A percentile compares a stretch with the other conserved stretches of the same genome.
Conservation (phyloP, 1,284 basidiomycete genomes). For the Sphagnurus paluster region DNA sequence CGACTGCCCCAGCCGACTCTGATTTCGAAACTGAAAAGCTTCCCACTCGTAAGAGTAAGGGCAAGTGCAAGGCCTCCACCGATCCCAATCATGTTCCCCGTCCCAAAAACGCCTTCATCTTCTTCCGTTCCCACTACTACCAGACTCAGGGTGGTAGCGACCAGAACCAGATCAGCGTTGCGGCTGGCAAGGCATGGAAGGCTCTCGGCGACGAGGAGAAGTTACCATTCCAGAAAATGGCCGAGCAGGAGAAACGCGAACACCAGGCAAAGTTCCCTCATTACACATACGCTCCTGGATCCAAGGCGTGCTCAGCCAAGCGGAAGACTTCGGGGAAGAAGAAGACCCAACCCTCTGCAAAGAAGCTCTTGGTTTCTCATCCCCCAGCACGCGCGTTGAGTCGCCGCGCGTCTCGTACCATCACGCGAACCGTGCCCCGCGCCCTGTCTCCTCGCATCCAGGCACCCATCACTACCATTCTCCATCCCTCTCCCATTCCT, state of each 20-base stretch:
- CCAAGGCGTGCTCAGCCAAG: slow-evolving; percentile 1
- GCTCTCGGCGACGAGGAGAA: slow-evolving; percentile 20
- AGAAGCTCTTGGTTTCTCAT: slow-evolving; percentile 3
- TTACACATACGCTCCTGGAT: slow-evolving; percentile 28
- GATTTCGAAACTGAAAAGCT: slow-evolving; percentile 7
- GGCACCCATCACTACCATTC: not conserved
- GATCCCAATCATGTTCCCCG: slow-evolving; percentile 26
- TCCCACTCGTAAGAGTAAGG: slow-evolving; percentile 8
- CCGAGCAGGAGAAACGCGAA: slow-evolving; percentile 23
- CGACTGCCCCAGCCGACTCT: slow-evolving; percentile 12
- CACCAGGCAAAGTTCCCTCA: slow-evolving; percentile 27
- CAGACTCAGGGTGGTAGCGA: slow-evolving; percentile 12
- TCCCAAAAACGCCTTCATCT: slow-evolving; percentile 34
- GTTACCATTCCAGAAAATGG: slow-evolving; percentile 18
- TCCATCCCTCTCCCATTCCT: not conserved
- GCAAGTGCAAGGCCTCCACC: slow-evolving; percentile 8
- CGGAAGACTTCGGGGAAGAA: slow-evolving; percentile 9
- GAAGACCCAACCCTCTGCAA: slow-evolving; percentile 9
- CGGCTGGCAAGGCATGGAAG: slow-evolving; percentile 28
- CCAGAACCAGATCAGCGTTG: slow-evolving; percentile 30
- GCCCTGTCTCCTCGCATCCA: not conserved
- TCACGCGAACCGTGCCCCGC: not conserved
- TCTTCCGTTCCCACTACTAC: slow-evolving; percentile 30
- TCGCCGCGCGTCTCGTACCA: not conserved
- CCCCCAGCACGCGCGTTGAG: too few species aligned